Evolutionary conservation across 2,329 filamentous ascomycete species (phyloP).

Genomic region (Colletotrichum godetiae): DNA sequence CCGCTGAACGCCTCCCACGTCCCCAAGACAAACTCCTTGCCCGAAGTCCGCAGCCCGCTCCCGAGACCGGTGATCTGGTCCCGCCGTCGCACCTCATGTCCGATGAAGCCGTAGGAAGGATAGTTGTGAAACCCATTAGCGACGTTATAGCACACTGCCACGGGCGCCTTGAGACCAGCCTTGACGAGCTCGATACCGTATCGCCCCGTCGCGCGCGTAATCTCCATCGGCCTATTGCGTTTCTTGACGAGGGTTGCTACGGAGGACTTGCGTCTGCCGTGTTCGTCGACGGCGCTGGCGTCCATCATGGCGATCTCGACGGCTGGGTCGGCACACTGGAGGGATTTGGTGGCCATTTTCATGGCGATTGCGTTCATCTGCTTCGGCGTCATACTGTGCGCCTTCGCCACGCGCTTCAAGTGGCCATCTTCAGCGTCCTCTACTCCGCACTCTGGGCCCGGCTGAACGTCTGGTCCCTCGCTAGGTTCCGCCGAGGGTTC

Average conservation of each 20-base stretch:
- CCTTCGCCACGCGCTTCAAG: not conserved
- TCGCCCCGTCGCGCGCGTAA: slow-evolving; percentile 58
- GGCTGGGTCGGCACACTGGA: slow-evolving; percentile 63
- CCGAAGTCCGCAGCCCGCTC: slow-evolving; percentile 69
- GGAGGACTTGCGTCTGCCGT: not conserved
- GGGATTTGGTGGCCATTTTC: slow-evolving; percentile 46
- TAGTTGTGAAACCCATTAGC: slow-evolving; percentile 81
- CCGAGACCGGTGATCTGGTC: slow-evolving; percentile 76
- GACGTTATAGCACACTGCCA: slow-evolving; percentile 75
- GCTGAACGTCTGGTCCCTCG: not conserved
- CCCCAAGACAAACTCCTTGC: slow-evolving; percentile 72
- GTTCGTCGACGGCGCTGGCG: not conserved
- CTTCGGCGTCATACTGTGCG: slow-evolving; percentile 35
- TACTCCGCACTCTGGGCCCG: too few species aligned
- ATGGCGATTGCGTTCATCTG: slow-evolving; percentile 44
- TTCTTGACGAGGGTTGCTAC: not conserved
- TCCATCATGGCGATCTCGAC: slow-evolving; percentile 5
- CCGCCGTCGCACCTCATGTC: slow-evolving; percentile 71
- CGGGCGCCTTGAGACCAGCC: slow-evolving; percentile 71
- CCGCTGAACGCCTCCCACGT: slow-evolving; percentile 77
- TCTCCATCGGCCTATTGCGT: slow-evolving; percentile 37
- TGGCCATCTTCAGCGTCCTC: not conserved
- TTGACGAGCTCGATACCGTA: slow-evolving; percentile 70
- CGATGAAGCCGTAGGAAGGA: slow-evolving; percentile 73
- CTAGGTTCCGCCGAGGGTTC: not conserved